Evolutionary conservation across 345 rosid genomes (phyloP).

Genomic region (Gossypium bickii): DNA sequence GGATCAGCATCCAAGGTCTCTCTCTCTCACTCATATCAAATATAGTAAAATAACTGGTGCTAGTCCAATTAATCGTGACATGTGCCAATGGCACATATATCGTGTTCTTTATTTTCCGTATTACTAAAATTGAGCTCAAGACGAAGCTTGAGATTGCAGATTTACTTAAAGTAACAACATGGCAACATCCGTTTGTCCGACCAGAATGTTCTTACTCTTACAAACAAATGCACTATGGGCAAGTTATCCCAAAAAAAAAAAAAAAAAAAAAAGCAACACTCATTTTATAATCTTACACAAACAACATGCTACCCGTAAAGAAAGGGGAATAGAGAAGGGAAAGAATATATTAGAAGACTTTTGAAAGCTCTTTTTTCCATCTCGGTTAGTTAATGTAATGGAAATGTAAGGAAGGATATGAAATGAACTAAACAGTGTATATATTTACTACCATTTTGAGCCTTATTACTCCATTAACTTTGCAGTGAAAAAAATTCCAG

Average conservation of each 20-base stretch:
- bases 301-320: neutral
- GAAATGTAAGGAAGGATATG: neutral
- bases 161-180: neutral
- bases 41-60: neutral
- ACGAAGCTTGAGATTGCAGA: neutral
- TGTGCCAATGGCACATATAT: slow-evolving; percentile 1
- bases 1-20: neutral
- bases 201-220: neutral
- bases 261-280: neutral
- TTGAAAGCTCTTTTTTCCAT: neutral
- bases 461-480: neutral
- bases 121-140: neutral
- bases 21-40: neutral
- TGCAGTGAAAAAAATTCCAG: neutral
- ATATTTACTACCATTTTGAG: neutral
- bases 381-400: neutral
- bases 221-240: neutral
- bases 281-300: neutral
- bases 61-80: neutral
- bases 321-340: neutral
- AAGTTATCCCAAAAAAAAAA: neutral
- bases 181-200: neutral
- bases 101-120: neutral
- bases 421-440: slow-evolving; percentile 1
- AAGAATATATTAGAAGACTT: neutral